Evolutionary conservation across 805 yeast species (phyloP).

Genomic region (Kuraishia floccosa): DNA sequence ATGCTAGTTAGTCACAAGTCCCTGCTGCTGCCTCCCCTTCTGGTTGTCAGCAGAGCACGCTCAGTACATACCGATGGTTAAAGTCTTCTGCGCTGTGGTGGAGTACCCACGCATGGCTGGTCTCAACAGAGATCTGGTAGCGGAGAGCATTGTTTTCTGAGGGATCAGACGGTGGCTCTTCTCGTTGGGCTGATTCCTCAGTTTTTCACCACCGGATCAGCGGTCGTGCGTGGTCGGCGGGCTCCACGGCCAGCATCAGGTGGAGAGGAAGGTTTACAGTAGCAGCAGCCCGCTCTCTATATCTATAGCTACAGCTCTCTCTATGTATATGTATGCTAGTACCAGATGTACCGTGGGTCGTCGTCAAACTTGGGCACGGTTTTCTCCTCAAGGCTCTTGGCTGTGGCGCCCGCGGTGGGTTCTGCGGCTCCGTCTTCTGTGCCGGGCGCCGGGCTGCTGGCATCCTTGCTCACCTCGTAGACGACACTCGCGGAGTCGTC

Average conservation of each 20-base stretch:
- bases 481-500: constrained; percentile 23
- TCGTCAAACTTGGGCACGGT: no score
- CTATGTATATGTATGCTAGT: neutral
- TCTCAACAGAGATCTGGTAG: constrained; percentile 12
- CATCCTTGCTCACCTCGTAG: constrained; percentile 11
- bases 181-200: neutral
- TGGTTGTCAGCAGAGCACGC: no score
- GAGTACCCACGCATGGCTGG: constrained; percentile 12
- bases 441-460: neutral
- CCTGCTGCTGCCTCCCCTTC: no score
- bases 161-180: neutral
- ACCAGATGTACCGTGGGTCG: neutral
- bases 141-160: constrained; percentile 9
- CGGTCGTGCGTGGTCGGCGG: no score
- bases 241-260: no score
- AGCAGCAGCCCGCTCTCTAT: no score
- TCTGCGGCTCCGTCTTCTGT: neutral
- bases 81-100: constrained; percentile 28
- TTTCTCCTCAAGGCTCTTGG: neutral
- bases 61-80: constrained; percentile 33
- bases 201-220: no score
- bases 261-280: no score
- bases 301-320: no score
- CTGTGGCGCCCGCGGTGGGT: neutral
- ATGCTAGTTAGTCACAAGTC: no score